Conservation (phyloP, 257 asterid genomes). For the Apocynum venetum region DNA sequence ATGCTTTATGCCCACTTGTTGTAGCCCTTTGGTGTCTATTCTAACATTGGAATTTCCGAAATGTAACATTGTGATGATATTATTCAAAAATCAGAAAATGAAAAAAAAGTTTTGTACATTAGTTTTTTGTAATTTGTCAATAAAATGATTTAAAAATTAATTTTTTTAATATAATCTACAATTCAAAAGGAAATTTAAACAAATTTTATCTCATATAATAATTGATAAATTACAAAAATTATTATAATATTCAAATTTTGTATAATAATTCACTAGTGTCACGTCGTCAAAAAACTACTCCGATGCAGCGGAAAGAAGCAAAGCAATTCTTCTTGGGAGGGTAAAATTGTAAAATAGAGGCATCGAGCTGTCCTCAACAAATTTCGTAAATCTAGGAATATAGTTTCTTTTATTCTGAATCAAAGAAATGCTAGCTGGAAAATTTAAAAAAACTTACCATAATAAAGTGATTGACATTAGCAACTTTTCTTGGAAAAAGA, state of each 20-base stretch:
- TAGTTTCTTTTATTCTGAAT: slow-evolving; percentile 20
- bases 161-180: no score
- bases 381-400: slow-evolving; percentile 45
- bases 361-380: slow-evolving; percentile 54
- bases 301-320: no score
- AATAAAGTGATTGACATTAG: slow-evolving; percentile 16
- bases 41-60: slow-evolving; percentile 35
- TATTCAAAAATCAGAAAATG: no score
- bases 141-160: no score
- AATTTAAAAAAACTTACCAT: neutral
- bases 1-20: slow-evolving; percentile 20
- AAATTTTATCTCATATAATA: no score
- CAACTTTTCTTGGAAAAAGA: slow-evolving; percentile 7
- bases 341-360: slow-evolving; percentile 26
- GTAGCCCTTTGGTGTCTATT: neutral
- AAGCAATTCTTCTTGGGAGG: slow-evolving; percentile 13
- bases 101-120: no score
- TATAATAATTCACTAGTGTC: no score
- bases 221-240: no score
- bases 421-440: slow-evolving; percentile 33
- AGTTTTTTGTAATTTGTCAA: no score
- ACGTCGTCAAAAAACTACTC: no score
- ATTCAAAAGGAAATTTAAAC: no score
- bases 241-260: no score
- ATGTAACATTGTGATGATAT: neutral